These are phyloP conservation scores for Fraxinus anomala DNA, from an alignment of 257 asterid genomes.

Conservation along the genomic window DNA sequence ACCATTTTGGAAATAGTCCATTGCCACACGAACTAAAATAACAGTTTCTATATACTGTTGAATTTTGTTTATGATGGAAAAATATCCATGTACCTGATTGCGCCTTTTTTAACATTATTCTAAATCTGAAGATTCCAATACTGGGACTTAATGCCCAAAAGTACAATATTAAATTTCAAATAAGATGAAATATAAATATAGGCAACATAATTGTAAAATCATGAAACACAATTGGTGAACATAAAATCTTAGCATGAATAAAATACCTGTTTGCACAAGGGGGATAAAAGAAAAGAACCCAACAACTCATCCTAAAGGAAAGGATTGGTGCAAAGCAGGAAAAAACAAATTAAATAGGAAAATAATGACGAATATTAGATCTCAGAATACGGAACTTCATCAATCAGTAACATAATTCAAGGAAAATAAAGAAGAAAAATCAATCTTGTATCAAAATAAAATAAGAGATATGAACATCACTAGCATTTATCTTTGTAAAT, in stretches of 20 bases:
- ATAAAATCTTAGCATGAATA: not conserved
- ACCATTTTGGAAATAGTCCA: no score
- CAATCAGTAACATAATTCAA: not conserved
- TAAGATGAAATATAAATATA: not conserved
- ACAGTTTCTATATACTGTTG: no score
- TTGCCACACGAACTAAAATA: no score
- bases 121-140: slow-evolving; percentile 1
- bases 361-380: not conserved
- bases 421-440: slow-evolving; percentile 3
- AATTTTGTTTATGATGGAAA: no score
- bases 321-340: not conserved
- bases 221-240: not conserved
- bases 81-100: no score
- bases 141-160: slow-evolving; percentile 8
- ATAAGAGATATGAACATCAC: slow-evolving; percentile 13
- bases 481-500: slow-evolving; percentile 14
- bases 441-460: slow-evolving; percentile 8
- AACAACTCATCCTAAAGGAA: not conserved
- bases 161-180: not conserved
- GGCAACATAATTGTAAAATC: not conserved
- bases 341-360: not conserved
- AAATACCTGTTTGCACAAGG: not conserved
- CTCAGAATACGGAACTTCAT: slow-evolving; percentile 8
- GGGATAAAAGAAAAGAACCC: not conserved
- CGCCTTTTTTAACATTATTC: not conserved